phyloP scores from a whole-genome alignment of 2,329 filamentous ascomycete genomes.

The Microsporum audouinii region DNA sequence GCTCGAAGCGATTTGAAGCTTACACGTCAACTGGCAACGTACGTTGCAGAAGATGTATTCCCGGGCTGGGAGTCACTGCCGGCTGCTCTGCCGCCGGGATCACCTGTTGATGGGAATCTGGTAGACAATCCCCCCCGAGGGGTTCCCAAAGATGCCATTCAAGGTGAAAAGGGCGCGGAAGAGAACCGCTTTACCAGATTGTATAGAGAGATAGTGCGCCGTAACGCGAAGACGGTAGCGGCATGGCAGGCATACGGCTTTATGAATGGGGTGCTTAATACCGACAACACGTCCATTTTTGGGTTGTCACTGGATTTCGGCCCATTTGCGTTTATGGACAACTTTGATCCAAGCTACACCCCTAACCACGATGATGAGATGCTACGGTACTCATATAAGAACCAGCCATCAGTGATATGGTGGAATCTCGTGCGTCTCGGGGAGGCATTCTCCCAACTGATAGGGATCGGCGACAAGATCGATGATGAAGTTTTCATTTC shows the following conservation, averaged over 20 bases:
- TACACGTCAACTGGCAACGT: conserved; percentile 64
- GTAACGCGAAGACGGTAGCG: conserved; percentile 80
- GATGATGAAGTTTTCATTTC: conserved; percentile 61
- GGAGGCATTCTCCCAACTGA: conserved; percentile 75
- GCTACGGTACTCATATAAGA: conserved; percentile 81
- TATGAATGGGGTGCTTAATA: conserved; percentile 96
- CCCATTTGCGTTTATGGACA: conserved; percentile 94
- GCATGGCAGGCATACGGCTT: conserved; percentile 98
- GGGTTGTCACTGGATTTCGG: conserved; percentile 90
- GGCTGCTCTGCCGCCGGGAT: conserved; percentile 33
- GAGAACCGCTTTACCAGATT: conserved; percentile 82
- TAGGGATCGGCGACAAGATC: conserved; percentile 62
- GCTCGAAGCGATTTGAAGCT: conserved; percentile 66
- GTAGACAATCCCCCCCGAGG: conserved; percentile 40
- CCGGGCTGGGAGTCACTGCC: conserved; percentile 79
- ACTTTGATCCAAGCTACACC: conserved; percentile 88
- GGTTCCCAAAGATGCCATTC: conserved; percentile 46
- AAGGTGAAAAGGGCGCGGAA: conserved; percentile 56
- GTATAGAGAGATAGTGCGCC: conserved; percentile 74
- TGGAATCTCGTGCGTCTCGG: conserved; percentile 93
- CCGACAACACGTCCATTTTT: conserved; percentile 87
- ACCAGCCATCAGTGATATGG: conserved; percentile 94
- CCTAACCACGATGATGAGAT: conserved; percentile 91
- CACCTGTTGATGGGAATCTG: conserved; percentile 18
- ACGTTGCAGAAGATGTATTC: conserved; percentile 78